Percentiles rank a stretch among this genome's conserved stretches.
phyloP scores from a whole-genome alignment of 331 rosid species.

The Cydonia oblonga region DNA sequence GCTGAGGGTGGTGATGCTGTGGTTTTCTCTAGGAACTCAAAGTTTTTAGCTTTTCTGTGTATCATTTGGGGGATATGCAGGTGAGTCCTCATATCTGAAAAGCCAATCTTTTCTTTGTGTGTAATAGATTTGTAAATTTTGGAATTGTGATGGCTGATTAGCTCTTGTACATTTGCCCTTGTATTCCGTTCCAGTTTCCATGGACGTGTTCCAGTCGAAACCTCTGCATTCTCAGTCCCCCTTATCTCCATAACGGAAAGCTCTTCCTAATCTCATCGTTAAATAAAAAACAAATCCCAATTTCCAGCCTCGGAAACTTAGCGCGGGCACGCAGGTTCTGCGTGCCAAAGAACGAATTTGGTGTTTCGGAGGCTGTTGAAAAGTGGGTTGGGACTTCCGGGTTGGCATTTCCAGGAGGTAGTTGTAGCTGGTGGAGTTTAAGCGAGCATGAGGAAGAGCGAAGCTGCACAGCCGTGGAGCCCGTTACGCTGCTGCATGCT shows the following conservation, averaged over 20 bases:
- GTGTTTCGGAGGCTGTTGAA: not conserved
- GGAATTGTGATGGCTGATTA: no score
- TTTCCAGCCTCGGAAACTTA: not conserved
- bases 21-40: no score
- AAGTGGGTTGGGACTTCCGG: constrained; percentile 1
- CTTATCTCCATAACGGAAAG: not conserved
- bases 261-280: not conserved
- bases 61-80: no score
- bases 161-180: no score
- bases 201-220: constrained; percentile 13
- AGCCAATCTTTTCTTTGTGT: no score
- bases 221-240: not conserved
- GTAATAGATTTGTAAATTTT: no score
- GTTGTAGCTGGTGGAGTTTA: constrained; percentile 59
- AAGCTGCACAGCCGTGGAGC: constrained; percentile 16
- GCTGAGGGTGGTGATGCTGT: no score
- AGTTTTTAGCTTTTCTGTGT: no score
- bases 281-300: constrained; percentile 1
- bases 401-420: constrained; percentile 18
- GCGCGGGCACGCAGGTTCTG: no score
- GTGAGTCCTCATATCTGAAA: no score
- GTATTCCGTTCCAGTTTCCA: not conserved
- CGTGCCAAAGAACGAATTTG: no score
- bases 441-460: constrained; percentile 16
- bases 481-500: constrained; percentile 20